Evolutionary conservation across 805 yeast genomes (phyloP), one percentile per base, ranked within the genome.

Genomic region (Kodamaea fukazawae): DNA sequence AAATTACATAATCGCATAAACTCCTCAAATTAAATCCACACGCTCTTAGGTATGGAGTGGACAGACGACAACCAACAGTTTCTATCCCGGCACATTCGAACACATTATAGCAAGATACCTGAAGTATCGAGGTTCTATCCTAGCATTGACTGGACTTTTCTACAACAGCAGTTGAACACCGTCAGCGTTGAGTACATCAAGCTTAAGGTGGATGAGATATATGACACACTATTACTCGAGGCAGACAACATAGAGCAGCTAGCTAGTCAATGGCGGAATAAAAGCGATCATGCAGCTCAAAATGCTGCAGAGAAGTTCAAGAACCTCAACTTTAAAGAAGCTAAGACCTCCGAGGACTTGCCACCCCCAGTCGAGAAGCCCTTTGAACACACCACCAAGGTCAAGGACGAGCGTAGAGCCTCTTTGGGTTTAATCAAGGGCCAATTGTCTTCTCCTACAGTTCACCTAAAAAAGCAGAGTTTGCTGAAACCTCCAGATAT

Each of bases 401-500:
- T 11, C 32, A 36, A 14, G 13, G 33, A 11, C 14, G 44, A 46
- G 25, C 50, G 63, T 29, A 36, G 64, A 18, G 42, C 54, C 49
- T 61, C 67, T 4, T 42, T 61, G 9, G 63, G 60, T 25, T 47
- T 61, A 39, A 60, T 61, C 54, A 20, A 20, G 23, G 23, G 23
- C 23, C 23, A 20, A 20, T 20, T 20, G 23, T 20, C 23, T 20
- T 20, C 23, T 20, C 23, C 23, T 20, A 20, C 23, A 20, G 23
- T 50, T 10, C 36, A 50, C 7, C 39, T 39, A 18, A 51, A 54
- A 13, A 45, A 44, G 16, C 31, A 45, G 27, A 48, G 53, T 30
- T 41, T 62, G 11, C 52, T 55, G 11, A 59, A 51, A 18, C 63
- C 68, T 3, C 67, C 71, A 2, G 51, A 54, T 7, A 50, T 61